Conservation (phyloP, 441 rosid species). For the Erodium texanum region DNA sequence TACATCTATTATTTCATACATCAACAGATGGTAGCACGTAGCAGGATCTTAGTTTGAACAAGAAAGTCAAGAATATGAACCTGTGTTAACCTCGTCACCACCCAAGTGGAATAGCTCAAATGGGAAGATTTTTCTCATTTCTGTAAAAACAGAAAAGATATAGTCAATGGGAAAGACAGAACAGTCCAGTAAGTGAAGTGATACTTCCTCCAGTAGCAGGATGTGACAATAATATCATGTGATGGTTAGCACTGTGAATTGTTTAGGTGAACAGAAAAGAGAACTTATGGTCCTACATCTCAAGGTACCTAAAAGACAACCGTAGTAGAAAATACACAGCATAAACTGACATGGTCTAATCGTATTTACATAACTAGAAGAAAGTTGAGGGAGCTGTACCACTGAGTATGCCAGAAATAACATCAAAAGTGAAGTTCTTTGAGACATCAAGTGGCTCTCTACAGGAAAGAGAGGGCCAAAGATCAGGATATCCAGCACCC, state of each 20-base stretch:
- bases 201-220: neutral
- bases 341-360: neutral
- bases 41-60: constrained; percentile 8
- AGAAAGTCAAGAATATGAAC: constrained; percentile 32
- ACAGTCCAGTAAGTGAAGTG: neutral
- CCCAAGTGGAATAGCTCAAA: constrained; percentile 96
- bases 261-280: neutral
- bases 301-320: neutral
- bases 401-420: constrained; percentile 74
- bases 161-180: constrained; percentile 1
- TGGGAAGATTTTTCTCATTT: constrained; percentile 83
- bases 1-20: neutral
- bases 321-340: neutral
- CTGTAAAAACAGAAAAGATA: constrained; percentile 30
- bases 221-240: neutral
- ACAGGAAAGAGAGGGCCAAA: constrained; percentile 86
- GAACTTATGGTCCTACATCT: neutral
- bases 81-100: constrained; percentile 93
- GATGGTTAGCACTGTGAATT: neutral
- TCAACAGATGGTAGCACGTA: constrained; percentile 2
- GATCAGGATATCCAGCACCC: constrained; percentile 86
- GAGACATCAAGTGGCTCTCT: constrained; percentile 95
- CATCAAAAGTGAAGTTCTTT: constrained; percentile 70
- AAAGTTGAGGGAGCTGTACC: constrained; percentile 34
- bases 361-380: neutral